Evolutionary conservation across 805 yeast genomes (phyloP).

Genomic region (Osmozyma mogii): DNA sequence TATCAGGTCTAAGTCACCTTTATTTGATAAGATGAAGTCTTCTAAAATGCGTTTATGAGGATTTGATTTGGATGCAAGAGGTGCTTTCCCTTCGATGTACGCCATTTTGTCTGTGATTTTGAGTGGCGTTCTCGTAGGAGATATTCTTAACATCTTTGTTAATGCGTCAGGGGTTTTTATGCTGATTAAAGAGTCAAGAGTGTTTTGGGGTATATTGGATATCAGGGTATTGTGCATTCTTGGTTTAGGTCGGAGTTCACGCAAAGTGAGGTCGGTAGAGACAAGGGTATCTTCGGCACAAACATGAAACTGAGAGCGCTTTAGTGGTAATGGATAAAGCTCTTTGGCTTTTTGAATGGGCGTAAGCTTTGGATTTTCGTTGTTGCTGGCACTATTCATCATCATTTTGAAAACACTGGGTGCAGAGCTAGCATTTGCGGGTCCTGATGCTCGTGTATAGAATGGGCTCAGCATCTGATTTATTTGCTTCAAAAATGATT

Average conservation of each 20-base stretch:
- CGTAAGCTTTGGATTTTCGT: conserved; percentile 17
- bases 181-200: conserved; percentile 7
- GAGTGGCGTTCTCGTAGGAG: no score
- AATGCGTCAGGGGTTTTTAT: conserved; percentile 6
- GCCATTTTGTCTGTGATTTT: background rate
- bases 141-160: background rate
- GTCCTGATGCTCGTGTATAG: conserved; percentile 9
- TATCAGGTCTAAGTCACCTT: conserved; percentile 21
- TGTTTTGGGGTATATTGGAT: conserved; percentile 1
- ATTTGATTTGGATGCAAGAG: conserved; percentile 4
- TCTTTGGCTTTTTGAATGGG: conserved; percentile 24
- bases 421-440: conserved; percentile 7
- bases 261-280: background rate
- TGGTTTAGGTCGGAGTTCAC: background rate
- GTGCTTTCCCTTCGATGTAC: conserved; percentile 2
- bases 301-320: conserved; percentile 27
- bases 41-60: conserved; percentile 6
- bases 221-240: background rate
- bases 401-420: conserved; percentile 29
- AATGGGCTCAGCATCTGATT: conserved; percentile 8
- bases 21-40: conserved; percentile 3
- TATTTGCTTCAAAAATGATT: conserved; percentile 4
- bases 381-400: conserved; percentile 25
- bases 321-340: conserved; percentile 24
- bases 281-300: background rate